Evolutionary conservation across 768 basidiomycete genomes (phyloP), one percentile per base, ranked within the genome.

Genomic region (Podaxis rugospora): DNA sequence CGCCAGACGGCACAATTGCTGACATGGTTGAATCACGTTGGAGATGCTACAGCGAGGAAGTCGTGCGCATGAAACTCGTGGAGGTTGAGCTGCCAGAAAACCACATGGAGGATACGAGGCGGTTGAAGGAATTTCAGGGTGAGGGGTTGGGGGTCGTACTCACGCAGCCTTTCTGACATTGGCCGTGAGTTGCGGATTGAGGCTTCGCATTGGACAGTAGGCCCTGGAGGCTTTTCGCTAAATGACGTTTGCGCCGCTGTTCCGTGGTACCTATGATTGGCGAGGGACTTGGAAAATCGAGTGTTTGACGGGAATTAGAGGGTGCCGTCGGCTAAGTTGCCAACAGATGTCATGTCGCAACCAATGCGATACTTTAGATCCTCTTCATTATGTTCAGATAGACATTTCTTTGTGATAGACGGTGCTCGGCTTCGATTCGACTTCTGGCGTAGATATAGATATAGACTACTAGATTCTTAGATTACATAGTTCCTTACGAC

Each of bases 1-100:
- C 70, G 32, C 62, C 68, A 2, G 70, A 74, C 62, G 73, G 72
- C 3, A 65, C 65, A 18, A 63, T 77, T 14, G 68, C 74, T 13
- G 69, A 70, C 23, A 75, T 77, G 74, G 72, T 74, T 32, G 71
- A 75, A 53, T 72, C 73, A 42, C 70, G 75, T 5, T 74, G 72
- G 73, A 68, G 69, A 51, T 62, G 63, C 51, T 55, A 65, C 28
- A 57, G 52, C 51, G 57, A 49, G 23, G 65, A 61, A 25, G 63
- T 71, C 21, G 63, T 65, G 51, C 71, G 69, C 5, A 65, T 77
- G 44, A 70, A 64, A 28, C 66, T 66, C 52, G 66, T 75, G 21
- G 67, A 72, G 50, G 36, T 75, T 25, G 69, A 73, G 50, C 58
- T 73, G 50, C 65, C 61, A 21, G 74, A 62, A 65, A 72, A 66